Percentiles rank a stretch among this genome's conserved stretches.
phyloP scores from a whole-genome alignment of 768 basidiomycete genomes.

The Boletus patriciae region DNA sequence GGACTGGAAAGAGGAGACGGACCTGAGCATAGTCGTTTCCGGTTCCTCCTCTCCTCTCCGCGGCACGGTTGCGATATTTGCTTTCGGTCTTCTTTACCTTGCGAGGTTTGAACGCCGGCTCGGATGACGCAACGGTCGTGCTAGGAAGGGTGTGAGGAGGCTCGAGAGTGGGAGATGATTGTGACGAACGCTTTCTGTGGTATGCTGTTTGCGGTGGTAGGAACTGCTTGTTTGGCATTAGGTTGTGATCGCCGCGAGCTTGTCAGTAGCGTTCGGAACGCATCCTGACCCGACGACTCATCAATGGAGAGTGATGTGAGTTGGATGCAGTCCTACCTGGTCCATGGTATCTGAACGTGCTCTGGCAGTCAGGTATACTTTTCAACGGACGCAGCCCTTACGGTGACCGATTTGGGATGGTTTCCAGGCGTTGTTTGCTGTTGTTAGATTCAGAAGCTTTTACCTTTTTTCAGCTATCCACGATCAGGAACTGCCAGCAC shows the following conservation, averaged over 20 bases:
- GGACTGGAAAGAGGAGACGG: slow-evolving; percentile 9
- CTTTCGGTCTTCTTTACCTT: slow-evolving; percentile 64
- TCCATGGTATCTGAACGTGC: slow-evolving; percentile 21
- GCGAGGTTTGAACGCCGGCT: slow-evolving; percentile 78
- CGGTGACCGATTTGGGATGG: neutral
- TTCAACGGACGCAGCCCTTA: neutral
- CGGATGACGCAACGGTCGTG: slow-evolving; percentile 49
- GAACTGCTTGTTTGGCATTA: slow-evolving; percentile 1
- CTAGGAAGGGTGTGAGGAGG: slow-evolving; percentile 27
- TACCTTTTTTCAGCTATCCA: slow-evolving; percentile 13
- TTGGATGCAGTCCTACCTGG: slow-evolving; percentile 18
- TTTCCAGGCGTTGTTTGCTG: slow-evolving; percentile 26
- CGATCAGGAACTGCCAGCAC: neutral
- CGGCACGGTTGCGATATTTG: slow-evolving; percentile 73
- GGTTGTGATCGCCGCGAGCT: slow-evolving; percentile 31
- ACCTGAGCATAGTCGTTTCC: slow-evolving; percentile 77
- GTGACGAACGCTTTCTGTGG: slow-evolving; percentile 21
- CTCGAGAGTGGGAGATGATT: neutral
- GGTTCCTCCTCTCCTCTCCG: slow-evolving; percentile 65
- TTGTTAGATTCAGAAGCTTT: slow-evolving; percentile 30
- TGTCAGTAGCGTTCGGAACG: slow-evolving; percentile 54
- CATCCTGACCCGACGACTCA: slow-evolving; percentile 43
- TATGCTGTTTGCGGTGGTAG: neutral
- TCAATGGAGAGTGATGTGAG: neutral
- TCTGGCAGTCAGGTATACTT: neutral